These are phyloP conservation scores for Apiospora kogelbergensis DNA, from an alignment of 2,329 filamentous ascomycete genomes.

Conservation along the genomic window DNA sequence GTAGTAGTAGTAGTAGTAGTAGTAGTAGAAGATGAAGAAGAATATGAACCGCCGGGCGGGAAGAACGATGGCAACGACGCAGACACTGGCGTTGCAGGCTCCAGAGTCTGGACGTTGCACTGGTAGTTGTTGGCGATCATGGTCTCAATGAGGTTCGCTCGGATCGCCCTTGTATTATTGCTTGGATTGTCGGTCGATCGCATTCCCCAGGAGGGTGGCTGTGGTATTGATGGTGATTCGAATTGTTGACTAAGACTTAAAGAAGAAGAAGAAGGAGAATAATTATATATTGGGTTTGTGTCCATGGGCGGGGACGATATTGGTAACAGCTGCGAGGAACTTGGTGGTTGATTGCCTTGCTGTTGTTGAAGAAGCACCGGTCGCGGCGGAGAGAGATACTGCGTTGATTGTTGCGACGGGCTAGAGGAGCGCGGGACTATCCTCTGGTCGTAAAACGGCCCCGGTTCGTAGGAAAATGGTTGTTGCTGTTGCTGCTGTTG, in stretches of 20 bases:
- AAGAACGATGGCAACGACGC: conserved; percentile 8
- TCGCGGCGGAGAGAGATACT: neutral
- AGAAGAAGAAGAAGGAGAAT: neutral
- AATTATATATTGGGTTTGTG: neutral
- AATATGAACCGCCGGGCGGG: neutral
- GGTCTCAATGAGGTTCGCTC: conserved; percentile 22
- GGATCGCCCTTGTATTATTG: conserved; percentile 20
- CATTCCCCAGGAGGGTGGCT: neutral
- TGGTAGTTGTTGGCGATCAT: conserved; percentile 31
- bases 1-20: too few species aligned
- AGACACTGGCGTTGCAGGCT: conserved; percentile 17
- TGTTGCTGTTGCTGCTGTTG: neutral
- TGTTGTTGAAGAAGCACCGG: neutral
- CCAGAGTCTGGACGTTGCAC: conserved; percentile 28
- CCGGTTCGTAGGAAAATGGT: neutral
- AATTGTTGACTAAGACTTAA: neutral
- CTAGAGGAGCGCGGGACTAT: conserved; percentile 1
- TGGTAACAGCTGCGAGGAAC: neutral
- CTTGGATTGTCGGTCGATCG: conserved; percentile 14
- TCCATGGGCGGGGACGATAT: neutral
- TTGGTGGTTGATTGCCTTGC: neutral
- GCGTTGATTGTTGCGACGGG: neutral
- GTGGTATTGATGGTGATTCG: neutral
- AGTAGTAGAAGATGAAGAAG: neutral
- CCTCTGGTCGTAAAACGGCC: neutral